phyloP scores from a whole-genome alignment of 768 basidiomycete species.

The Tylopilus rubrobrunneus region DNA sequence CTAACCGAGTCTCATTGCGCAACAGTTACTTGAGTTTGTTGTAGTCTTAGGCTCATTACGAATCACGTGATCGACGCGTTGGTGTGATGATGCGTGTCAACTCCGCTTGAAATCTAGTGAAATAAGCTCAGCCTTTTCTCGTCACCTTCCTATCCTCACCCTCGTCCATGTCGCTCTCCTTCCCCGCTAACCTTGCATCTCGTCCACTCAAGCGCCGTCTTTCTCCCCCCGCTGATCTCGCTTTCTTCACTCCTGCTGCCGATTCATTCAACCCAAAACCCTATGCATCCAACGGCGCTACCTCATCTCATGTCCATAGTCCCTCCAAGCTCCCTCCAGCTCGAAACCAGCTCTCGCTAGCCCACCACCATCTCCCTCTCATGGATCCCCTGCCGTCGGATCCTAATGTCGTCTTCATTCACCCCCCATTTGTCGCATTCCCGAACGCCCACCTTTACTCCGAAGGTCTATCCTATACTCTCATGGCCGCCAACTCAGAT shows the following conservation, averaged over 20 bases:
- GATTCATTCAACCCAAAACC: slow-evolving; percentile 64
- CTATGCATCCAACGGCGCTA: slow-evolving; percentile 43
- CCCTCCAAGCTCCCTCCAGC: slow-evolving; percentile 26
- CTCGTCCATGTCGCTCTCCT: slow-evolving; percentile 22
- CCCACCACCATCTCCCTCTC: slow-evolving; percentile 46
- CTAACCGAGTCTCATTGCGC: slow-evolving; percentile 4
- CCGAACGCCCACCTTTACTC: slow-evolving; percentile 57
- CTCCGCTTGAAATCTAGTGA: slow-evolving; percentile 41
- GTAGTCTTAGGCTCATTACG: slow-evolving; percentile 24
- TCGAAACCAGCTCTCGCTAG: slow-evolving; percentile 33
- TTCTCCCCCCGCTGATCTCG: slow-evolving; percentile 42
- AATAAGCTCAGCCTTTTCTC: slow-evolving; percentile 26
- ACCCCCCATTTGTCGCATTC: slow-evolving; percentile 67
- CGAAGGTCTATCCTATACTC: slow-evolving; percentile 66
- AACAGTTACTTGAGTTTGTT: slow-evolving; percentile 52
- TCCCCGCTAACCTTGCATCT: slow-evolving; percentile 21
- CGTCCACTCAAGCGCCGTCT: slow-evolving; percentile 47
- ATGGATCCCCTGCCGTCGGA: slow-evolving; percentile 72
- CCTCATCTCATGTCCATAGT: slow-evolving; percentile 16
- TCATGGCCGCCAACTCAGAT: slow-evolving; percentile 71
- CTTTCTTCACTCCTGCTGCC: slow-evolving; percentile 62
- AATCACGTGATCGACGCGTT: slow-evolving; percentile 43
- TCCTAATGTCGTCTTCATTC: slow-evolving; percentile 63
- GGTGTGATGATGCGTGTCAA: slow-evolving; percentile 32
- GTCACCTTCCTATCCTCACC: not conserved